These are phyloP conservation scores for Clonostachys sp. DNA, from an alignment of 2,329 filamentous ascomycete species.

Conservation along the genomic window DNA sequence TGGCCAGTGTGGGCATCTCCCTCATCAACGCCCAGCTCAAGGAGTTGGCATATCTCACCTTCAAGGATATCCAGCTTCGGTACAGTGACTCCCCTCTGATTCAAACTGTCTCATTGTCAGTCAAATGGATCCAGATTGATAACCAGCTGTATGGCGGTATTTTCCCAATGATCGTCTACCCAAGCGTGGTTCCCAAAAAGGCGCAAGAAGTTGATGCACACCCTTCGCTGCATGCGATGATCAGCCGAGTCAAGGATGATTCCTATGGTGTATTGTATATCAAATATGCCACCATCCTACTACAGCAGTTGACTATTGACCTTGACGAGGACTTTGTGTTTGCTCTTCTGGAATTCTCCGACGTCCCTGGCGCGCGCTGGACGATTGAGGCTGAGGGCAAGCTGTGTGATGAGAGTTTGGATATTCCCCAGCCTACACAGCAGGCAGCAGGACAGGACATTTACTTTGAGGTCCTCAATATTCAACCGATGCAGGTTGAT, in stretches of 20 bases:
- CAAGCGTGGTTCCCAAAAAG: constrained; percentile 95
- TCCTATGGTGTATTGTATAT: constrained; percentile 97
- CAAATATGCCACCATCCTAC: constrained; percentile 90
- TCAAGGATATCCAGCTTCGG: constrained; percentile 84
- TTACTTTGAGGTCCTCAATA: constrained; percentile 94
- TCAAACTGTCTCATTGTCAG: constrained; percentile 82
- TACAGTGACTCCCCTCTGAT: constrained; percentile 92
- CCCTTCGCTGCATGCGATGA: constrained; percentile 86
- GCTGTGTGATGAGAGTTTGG: constrained; percentile 83
- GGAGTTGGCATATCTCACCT: constrained; percentile 89
- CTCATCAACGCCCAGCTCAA: constrained; percentile 88
- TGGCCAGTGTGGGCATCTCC: constrained; percentile 89
- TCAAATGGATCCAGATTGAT: constrained; percentile 99
- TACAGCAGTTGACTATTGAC: constrained; percentile 98
- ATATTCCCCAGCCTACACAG: constrained; percentile 86
- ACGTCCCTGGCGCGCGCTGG: constrained; percentile 88
- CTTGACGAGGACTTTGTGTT: constrained; percentile 98
- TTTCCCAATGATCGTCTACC: constrained; percentile 95
- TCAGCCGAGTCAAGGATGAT: constrained; percentile 95
- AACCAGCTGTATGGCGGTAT: constrained; percentile 98
- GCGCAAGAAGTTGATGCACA: constrained; percentile 95
- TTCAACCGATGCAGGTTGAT: constrained; percentile 97
- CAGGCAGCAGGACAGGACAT: constrained; percentile 86
- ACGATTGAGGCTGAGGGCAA: constrained; percentile 63
- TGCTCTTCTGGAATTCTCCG: constrained; percentile 89